Percentiles rank a stretch among this genome's conserved stretches.
phyloP scores from a whole-genome alignment of 163 green algal genomes.

The Botryococcus braunii region DNA sequence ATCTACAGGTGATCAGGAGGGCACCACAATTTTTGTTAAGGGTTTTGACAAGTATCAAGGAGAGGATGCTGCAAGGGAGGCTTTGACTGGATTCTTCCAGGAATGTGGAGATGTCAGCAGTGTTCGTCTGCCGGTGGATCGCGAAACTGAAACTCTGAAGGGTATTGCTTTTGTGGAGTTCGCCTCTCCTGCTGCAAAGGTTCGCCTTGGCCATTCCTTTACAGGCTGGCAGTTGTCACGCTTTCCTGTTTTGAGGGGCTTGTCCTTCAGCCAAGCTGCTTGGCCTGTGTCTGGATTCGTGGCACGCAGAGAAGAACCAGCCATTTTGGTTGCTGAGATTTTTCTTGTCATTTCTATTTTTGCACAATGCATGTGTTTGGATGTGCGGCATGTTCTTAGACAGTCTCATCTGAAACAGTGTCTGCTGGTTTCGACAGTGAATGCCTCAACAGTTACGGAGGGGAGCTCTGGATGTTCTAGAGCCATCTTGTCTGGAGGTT shows the following conservation, averaged over 20 bases:
- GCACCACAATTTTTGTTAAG: slow-evolving; percentile 86
- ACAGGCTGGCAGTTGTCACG: not conserved
- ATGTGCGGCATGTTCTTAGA: not conserved
- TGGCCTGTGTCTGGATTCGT: not conserved
- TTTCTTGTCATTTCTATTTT: not conserved
- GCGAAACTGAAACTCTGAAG: slow-evolving; percentile 66
- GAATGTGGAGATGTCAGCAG: slow-evolving; percentile 62
- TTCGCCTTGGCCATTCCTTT: not conserved
- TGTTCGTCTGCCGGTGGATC: slow-evolving; percentile 62
- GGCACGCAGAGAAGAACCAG: not conserved
- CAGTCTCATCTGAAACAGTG: too few relatives aligned
- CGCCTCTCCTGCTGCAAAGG: slow-evolving; percentile 58
- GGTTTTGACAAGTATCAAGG: slow-evolving; percentile 75
- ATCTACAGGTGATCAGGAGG: slow-evolving; percentile 34
- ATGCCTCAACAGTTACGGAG: too few relatives aligned
- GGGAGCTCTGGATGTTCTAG: too few relatives aligned
- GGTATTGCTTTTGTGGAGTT: slow-evolving; percentile 89
- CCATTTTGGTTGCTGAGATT: not conserved
- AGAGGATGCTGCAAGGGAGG: slow-evolving; percentile 59
- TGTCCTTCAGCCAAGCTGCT: too few relatives aligned
- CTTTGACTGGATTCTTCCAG: slow-evolving; percentile 63
- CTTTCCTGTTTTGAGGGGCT: not conserved
- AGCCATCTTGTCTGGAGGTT: not conserved
- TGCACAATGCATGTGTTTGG: not conserved
- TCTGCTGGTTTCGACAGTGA: too few relatives aligned